Conservation (phyloP, 495 filamentous ascomycete species). For the Astrocystis sublimbata region DNA sequence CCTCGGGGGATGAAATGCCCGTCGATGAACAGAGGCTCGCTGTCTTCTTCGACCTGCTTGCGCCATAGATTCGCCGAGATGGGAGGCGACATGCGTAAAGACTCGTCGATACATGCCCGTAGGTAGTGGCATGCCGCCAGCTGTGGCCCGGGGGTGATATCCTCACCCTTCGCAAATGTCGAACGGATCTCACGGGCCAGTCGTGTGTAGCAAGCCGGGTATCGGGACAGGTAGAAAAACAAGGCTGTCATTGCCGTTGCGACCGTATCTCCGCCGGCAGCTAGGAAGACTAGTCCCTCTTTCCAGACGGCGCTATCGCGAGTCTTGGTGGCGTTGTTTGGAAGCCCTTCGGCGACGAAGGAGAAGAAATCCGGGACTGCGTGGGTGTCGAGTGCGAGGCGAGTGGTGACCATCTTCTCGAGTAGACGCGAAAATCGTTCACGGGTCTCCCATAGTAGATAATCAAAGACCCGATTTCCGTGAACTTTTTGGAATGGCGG, state of each 20-base stretch:
- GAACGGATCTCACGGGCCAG: conserved; percentile 43
- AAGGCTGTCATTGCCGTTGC: conserved; percentile 45
- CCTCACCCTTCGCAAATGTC: conserved; percentile 37
- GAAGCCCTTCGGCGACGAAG: background rate
- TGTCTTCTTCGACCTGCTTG: conserved; percentile 12
- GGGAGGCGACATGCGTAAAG: conserved; percentile 57
- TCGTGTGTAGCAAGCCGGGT: conserved; percentile 38
- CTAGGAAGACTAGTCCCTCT: conserved; percentile 7
- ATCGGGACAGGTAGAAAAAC: conserved; percentile 56
- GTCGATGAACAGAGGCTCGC: conserved; percentile 34
- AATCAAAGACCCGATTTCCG: no score
- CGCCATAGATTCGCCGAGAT: conserved; percentile 49
- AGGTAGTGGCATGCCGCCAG: conserved; percentile 50
- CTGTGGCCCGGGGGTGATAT: conserved; percentile 39
- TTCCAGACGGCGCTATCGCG: background rate
- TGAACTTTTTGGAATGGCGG: background rate
- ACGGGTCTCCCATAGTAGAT: no score
- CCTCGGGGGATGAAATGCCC: conserved; percentile 17
- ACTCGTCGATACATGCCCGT: conserved; percentile 56
- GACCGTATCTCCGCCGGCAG: conserved; percentile 47
- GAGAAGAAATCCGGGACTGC: conserved; percentile 7
- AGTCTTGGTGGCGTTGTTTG: no score
- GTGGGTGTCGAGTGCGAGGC: no score
- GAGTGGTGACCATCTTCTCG: no score
- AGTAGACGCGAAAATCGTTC: no score